phyloP scores from a whole-genome alignment of 2,329 filamentous ascomycete species.

The Aurifilum marmelostoma region DNA sequence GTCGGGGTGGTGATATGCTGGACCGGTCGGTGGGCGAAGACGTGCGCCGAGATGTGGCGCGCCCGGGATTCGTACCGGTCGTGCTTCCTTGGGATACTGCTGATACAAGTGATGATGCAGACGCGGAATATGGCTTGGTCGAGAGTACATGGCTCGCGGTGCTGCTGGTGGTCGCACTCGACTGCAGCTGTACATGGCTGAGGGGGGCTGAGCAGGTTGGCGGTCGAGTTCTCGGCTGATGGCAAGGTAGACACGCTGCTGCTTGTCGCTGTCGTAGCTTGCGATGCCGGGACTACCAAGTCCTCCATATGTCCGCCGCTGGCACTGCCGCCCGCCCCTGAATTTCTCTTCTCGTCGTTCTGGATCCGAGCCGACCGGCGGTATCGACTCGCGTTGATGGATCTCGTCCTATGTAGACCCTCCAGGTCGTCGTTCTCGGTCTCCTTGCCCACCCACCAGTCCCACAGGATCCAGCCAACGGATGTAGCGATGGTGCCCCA shows the following conservation, averaged over 20 bases:
- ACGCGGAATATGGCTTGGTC: slow-evolving; percentile 53
- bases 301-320: slow-evolving; percentile 32
- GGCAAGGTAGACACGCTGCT: slow-evolving; percentile 37
- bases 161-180: slow-evolving; percentile 35
- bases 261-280: slow-evolving; percentile 23
- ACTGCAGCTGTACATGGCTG: slow-evolving; percentile 28
- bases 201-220: slow-evolving; percentile 43
- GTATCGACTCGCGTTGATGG: slow-evolving; percentile 36
- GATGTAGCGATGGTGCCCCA: slow-evolving; percentile 83
- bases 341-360: slow-evolving; percentile 32
- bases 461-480: slow-evolving; percentile 88
- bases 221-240: slow-evolving; percentile 51
- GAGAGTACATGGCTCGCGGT: slow-evolving; percentile 37
- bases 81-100: slow-evolving; percentile 40
- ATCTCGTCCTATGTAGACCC: slow-evolving; percentile 40
- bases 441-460: slow-evolving; percentile 78
- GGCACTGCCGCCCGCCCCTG: slow-evolving; percentile 32
- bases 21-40: slow-evolving; percentile 37
- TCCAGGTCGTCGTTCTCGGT: slow-evolving; percentile 52
- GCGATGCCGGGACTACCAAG: slow-evolving; percentile 10
- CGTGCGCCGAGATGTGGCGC: slow-evolving; percentile 34
- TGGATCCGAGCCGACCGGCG: slow-evolving; percentile 35
- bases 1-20: slow-evolving; percentile 38
- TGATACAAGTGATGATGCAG: slow-evolving; percentile 59
- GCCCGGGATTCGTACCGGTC: slow-evolving; percentile 32